phyloP scores from a whole-genome alignment of 495 filamentous ascomycete genomes.

The Talaromyces proteolyticus region DNA sequence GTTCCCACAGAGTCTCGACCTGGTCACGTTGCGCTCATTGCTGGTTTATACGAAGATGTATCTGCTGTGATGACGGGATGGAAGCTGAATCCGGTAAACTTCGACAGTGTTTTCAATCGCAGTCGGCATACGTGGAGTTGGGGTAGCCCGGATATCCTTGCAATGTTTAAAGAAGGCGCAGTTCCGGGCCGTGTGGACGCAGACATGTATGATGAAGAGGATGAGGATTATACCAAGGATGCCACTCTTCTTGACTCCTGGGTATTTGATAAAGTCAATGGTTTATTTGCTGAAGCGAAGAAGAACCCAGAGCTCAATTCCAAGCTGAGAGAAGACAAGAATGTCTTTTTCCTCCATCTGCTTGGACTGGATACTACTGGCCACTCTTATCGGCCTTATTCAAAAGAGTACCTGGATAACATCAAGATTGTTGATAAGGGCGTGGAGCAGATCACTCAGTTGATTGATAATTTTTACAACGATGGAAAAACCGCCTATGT shows the following conservation, averaged over 20 bases:
- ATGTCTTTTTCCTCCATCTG: slow-evolving; percentile 95
- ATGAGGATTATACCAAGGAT: slow-evolving; percentile 85
- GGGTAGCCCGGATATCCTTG: slow-evolving; percentile 96
- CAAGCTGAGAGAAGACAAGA: slow-evolving; percentile 71
- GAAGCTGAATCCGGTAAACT: slow-evolving; percentile 98
- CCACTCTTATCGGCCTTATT: slow-evolving; percentile 85
- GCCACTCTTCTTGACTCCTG: slow-evolving; percentile 79
- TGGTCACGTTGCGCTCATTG: slow-evolving; percentile 96
- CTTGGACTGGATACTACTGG: slow-evolving; percentile 94
- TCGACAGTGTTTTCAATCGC: slow-evolving; percentile 97
- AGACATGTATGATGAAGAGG: slow-evolving; percentile 73
- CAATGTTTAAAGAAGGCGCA: slow-evolving; percentile 94
- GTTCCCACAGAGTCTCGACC: slow-evolving; percentile 97
- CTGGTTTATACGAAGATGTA: slow-evolving; percentile 96
- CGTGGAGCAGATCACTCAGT: slow-evolving; percentile 69
- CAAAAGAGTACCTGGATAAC: slow-evolving; percentile 90
- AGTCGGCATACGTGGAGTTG: slow-evolving; percentile 98
- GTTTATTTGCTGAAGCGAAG: slow-evolving; percentile 73
- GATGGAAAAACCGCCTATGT: slow-evolving; percentile 91
- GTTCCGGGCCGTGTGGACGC: slow-evolving; percentile 81
- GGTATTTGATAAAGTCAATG: slow-evolving; percentile 93
- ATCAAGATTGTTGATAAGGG: slow-evolving; percentile 92
- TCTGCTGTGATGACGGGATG: slow-evolving; percentile 96
- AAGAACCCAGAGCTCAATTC: slow-evolving; percentile 70
- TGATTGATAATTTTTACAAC: slow-evolving; percentile 86